Evolutionary conservation across 495 filamentous ascomycete genomes (phyloP).

Genomic region (Evernia prunastri): DNA sequence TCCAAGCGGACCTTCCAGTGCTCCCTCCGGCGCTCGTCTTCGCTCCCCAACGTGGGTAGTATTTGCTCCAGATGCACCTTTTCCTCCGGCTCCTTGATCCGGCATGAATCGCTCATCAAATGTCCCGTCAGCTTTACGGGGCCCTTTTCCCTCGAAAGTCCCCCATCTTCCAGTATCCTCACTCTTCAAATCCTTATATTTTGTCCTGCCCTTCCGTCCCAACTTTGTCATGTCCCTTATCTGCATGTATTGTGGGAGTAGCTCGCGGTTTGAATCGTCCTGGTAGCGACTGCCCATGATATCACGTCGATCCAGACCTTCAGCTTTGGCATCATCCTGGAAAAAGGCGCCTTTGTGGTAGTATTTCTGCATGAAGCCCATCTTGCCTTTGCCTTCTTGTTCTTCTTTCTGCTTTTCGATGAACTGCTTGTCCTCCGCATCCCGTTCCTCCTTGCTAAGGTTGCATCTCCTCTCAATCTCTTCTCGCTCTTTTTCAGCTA

Average conservation of each 20-base stretch:
- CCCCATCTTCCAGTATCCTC: constrained; percentile 94
- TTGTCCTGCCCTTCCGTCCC: constrained; percentile 85
- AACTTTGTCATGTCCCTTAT: constrained; percentile 89
- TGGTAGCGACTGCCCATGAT: constrained; percentile 72
- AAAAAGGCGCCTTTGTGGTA: constrained; percentile 97
- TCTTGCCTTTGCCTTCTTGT: constrained; percentile 75
- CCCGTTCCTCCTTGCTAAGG: constrained; percentile 79
- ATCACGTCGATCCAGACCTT: constrained; percentile 68
- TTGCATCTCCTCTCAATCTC: constrained; percentile 86
- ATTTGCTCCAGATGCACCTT: constrained; percentile 46
- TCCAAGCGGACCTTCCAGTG: constrained; percentile 22
- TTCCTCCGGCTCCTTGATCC: constrained; percentile 45
- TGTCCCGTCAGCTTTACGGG: constrained; percentile 38
- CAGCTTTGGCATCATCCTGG: constrained; percentile 66
- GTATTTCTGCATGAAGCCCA: constrained; percentile 91
- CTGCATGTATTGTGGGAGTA: constrained; percentile 89
- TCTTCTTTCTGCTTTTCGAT: constrained; percentile 78
- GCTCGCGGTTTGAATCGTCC: constrained; percentile 72
- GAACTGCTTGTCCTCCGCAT: constrained; percentile 76
- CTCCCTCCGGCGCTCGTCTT: constrained; percentile 25
- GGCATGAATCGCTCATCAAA: constrained; percentile 69
- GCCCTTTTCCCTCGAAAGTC: constrained; percentile 48
- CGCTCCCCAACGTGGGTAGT: constrained; percentile 40
- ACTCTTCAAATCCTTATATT: constrained; percentile 76
- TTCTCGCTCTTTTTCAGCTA: constrained; percentile 73